Conservation (phyloP, 2,329 filamentous ascomycete genomes). For the Aspergillus sp. region DNA sequence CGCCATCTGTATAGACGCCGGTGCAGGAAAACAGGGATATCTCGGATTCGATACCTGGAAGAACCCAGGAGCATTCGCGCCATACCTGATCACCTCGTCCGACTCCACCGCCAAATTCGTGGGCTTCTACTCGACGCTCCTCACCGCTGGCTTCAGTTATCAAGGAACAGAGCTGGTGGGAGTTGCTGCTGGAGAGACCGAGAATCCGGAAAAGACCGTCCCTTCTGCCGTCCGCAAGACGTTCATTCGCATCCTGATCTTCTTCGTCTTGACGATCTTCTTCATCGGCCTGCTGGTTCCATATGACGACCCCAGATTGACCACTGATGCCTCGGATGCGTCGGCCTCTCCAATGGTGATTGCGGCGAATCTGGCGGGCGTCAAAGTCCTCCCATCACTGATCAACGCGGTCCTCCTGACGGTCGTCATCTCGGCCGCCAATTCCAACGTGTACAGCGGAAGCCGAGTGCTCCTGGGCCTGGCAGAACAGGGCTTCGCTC, state of each 20-base stretch:
- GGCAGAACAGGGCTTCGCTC: constrained; percentile 45
- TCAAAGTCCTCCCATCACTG: constrained; percentile 33
- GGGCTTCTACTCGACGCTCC: constrained; percentile 54
- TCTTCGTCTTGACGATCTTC: constrained; percentile 50
- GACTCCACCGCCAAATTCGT: constrained; percentile 62
- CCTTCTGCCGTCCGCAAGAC: constrained; percentile 70
- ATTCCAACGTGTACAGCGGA: constrained; percentile 43
- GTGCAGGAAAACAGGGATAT: constrained; percentile 65
- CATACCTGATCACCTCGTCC: constrained; percentile 59
- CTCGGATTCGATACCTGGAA: constrained; percentile 73
- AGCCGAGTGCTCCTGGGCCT: constrained; percentile 69
- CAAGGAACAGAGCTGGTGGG: constrained; percentile 70
- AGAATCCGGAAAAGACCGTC: constrained; percentile 68
- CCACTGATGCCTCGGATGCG: constrained; percentile 24
- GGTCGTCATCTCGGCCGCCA: constrained; percentile 39
- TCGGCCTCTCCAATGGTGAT: constrained; percentile 40
- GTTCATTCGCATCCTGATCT: constrained; percentile 68
- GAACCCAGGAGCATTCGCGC: constrained; percentile 66
- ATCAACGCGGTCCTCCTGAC: constrained; percentile 41
- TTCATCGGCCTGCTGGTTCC: constrained; percentile 71
- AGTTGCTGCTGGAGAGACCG: constrained; percentile 71
- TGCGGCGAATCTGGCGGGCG: constrained; percentile 34
- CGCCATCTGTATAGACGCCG: constrained; percentile 71
- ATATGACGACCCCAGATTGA: constrained; percentile 56
- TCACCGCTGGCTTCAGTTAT: constrained; percentile 39